Percentiles rank a stretch among this genome's conserved stretches.
Conservation (phyloP, 257 asterid species). For the Capsicum baccatum region DNA sequence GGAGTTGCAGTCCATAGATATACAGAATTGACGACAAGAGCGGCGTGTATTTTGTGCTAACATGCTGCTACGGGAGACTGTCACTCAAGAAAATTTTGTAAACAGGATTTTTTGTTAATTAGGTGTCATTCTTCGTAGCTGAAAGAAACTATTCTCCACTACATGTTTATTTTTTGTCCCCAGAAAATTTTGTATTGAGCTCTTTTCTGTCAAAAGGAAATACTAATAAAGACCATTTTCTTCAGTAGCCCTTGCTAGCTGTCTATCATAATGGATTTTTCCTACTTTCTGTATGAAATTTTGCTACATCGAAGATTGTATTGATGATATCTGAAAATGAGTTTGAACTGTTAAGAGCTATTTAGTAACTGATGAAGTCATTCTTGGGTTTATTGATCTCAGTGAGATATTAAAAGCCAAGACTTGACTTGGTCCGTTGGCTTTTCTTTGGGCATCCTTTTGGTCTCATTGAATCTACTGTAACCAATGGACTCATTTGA, state of each 20-base stretch:
- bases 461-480: no score
- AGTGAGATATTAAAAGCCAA: not conserved
- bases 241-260: not conserved
- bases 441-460: no score
- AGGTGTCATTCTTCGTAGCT: not conserved
- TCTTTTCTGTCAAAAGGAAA: not conserved
- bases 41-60: slow-evolving; percentile 48
- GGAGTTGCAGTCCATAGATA: not conserved
- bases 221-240: not conserved
- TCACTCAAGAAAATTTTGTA: slow-evolving; percentile 6
- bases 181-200: not conserved
- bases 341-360: not conserved
- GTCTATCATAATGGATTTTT: not conserved
- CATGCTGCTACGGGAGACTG: slow-evolving; percentile 45
- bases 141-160: not conserved
- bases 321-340: not conserved
- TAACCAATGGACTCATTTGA: no score
- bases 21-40: slow-evolving; percentile 26
- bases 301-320: not conserved
- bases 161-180: not conserved
- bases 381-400: not conserved
- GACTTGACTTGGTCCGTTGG: not conserved
- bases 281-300: not conserved
- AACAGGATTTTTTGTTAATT: not conserved
- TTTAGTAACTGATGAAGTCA: not conserved